Evolutionary conservation across 371 early-diverging fungal genomes (phyloP).

Genomic region (Lichtheimia ramosa): DNA sequence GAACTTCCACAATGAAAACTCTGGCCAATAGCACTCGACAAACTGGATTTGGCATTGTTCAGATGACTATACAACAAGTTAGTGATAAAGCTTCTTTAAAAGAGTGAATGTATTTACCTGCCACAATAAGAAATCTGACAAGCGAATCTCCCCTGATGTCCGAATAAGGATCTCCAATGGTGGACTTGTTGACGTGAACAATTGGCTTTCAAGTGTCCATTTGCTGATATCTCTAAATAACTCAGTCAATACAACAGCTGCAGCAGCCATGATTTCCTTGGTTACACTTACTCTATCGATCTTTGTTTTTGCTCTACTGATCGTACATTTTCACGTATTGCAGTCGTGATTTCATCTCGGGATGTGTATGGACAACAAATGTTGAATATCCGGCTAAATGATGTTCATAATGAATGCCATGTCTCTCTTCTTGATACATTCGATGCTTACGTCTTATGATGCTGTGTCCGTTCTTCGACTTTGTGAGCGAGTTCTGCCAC

Average conservation of each 20-base stretch:
- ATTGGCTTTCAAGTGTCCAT: slow-evolving; percentile 57
- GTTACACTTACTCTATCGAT: slow-evolving; percentile 39
- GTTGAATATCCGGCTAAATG: slow-evolving; percentile 75
- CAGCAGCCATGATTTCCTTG: background rate
- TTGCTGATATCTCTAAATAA: slow-evolving; percentile 62
- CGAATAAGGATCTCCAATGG: slow-evolving; percentile 94
- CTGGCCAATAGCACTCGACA: slow-evolving; percentile 91
- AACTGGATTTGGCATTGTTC: slow-evolving; percentile 82
- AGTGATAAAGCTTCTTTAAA: background rate
- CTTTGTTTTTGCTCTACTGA: slow-evolving; percentile 59
- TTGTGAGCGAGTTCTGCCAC: slow-evolving; percentile 57
- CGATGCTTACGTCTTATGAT: slow-evolving; percentile 64
- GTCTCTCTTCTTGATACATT: slow-evolving; percentile 1
- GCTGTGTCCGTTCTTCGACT: slow-evolving; percentile 68
- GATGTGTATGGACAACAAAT: slow-evolving; percentile 97
- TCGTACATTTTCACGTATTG: slow-evolving; percentile 52
- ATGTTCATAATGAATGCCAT: background rate
- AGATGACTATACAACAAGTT: slow-evolving; percentile 31
- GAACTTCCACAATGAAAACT: slow-evolving; percentile 88
- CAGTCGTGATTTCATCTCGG: slow-evolving; percentile 86
- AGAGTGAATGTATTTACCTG: slow-evolving; percentile 55
- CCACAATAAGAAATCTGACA: slow-evolving; percentile 98
- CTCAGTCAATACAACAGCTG: background rate
- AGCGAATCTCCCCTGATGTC: slow-evolving; percentile 95
- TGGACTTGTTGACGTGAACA: slow-evolving; percentile 75